Base-by-base conservation (phyloP, 1,284 basidiomycete species). In the Microbotryomycetes sp. region DNA sequence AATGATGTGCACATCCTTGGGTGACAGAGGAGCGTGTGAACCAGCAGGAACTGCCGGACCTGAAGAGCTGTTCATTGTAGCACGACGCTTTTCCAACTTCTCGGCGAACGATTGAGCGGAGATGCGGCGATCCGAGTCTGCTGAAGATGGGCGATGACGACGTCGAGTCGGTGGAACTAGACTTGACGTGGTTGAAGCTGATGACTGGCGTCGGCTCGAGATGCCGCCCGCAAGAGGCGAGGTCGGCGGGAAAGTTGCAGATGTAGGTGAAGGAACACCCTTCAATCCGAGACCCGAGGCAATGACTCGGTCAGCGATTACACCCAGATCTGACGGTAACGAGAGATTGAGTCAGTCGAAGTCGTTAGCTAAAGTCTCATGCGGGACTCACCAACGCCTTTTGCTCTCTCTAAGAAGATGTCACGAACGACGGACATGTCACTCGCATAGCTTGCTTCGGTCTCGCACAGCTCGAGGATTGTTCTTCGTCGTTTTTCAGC, bases 371-470 rank as follows among this genome's bases (percentile, higher is more conserved):
- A n/a, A 42, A 19, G 36, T 19, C 19, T n/a, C 67, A 52, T 2
- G 64, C 36, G 64, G 52, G 70, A 67, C 29, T 71, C 71, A n/a
- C 73, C 71, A 36, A 63, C 65, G 23, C 71, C 71, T 48, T 72
- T 70, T 0, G 77, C 77, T 7, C 74, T 67, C 1, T 73, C 72
- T 29, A 78, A 68, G 60, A 75, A 78, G 56, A 78, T 68, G 59
- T 77, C 76, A 3, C 74, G 70, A 0, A 76, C 70, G 4, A 78
- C 74, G 1, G 71, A 72, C 52, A 78, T 71, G 56, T 78, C 77
- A 42, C 45, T 36, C 0, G 76, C 77, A 53, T 76, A 77, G 2
- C 67, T 67, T 16, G 60, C 62, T 61, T 78, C 77, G 0, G 77
- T 77, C 26, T 69, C 65, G 56, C 71, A 45, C 0, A 73, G 66